Conservation (phyloP, 352 stramenopile genomes). For the Globisporangium middletonii region DNA sequence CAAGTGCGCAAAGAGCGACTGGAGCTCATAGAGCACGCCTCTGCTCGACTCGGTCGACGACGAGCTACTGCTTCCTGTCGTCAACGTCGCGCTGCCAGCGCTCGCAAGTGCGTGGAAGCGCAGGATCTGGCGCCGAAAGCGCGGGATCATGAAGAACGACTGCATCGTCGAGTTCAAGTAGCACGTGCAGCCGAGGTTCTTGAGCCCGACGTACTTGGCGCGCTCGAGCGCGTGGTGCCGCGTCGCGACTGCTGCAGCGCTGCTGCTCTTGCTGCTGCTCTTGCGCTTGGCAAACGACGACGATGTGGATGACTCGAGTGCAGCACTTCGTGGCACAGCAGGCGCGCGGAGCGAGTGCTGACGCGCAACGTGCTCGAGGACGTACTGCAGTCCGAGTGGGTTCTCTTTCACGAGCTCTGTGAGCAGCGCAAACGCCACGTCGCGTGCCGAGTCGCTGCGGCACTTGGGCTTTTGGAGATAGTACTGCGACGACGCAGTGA, state of each 20-base stretch:
- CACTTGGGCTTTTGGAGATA: slow-evolving; percentile 81
- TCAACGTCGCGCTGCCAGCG: neutral
- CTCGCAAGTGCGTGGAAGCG: slow-evolving; percentile 29
- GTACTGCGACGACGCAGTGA: slow-evolving; percentile 49
- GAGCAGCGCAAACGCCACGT: slow-evolving; percentile 77
- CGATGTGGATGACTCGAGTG: neutral
- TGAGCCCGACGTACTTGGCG: slow-evolving; percentile 88
- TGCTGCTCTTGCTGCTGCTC: neutral
- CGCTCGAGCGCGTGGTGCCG: slow-evolving; percentile 35
- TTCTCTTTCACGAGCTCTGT: slow-evolving; percentile 63
- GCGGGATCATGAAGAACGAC: slow-evolving; percentile 93
- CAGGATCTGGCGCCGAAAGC: slow-evolving; percentile 85
- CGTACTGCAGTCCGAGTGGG: slow-evolving; percentile 43
- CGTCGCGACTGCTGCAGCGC: slow-evolving; percentile 17
- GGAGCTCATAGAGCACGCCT: slow-evolving; percentile 78
- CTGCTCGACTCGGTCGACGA: slow-evolving; percentile 10
- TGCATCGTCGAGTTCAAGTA: slow-evolving; percentile 95
- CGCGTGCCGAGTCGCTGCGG: slow-evolving; percentile 62
- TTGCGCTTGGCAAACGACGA: slow-evolving; percentile 49
- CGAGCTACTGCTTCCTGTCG: no score
- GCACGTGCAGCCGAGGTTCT: slow-evolving; percentile 94
- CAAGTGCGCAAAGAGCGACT: slow-evolving; percentile 88
- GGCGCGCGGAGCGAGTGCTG: slow-evolving; percentile 69
- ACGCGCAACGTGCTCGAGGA: slow-evolving; percentile 63
- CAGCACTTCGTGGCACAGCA: slow-evolving; percentile 19